Percentiles rank a stretch among this genome's conserved stretches.
Conservation (phyloP, 2,329 filamentous ascomycete species). For the Pseudogymnoascus sp. region DNA sequence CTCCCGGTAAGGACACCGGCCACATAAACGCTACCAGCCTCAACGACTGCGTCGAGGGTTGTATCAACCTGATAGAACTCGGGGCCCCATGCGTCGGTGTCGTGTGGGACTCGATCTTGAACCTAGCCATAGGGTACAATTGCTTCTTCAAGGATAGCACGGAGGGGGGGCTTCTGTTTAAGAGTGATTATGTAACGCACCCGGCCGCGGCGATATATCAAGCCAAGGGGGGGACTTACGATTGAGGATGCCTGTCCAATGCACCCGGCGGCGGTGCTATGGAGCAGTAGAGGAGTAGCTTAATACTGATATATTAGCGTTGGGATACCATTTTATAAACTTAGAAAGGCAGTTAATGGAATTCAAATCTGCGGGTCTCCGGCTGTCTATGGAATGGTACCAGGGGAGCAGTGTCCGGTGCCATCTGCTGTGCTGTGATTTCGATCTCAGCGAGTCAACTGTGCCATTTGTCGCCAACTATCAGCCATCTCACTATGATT, state of each 20-base stretch:
- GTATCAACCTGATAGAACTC: background rate
- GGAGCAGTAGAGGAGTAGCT: background rate
- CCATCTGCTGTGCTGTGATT: background rate
- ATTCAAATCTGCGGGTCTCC: background rate
- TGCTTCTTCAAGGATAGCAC: background rate
- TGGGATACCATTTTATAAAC: background rate
- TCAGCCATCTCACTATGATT: background rate
- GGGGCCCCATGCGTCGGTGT: background rate
- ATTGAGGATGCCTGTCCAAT: background rate
- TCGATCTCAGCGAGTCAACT: background rate
- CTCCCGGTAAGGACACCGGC: background rate
- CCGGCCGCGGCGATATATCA: background rate
- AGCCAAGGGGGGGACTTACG: background rate
- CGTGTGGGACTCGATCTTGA: background rate
- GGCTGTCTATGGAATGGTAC: background rate
- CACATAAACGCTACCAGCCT: background rate
- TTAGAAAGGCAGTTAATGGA: background rate
- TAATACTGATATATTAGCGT: background rate
- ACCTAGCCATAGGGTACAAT: background rate
- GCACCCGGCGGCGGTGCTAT: background rate
- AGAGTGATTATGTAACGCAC: background rate
- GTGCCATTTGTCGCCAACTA: background rate
- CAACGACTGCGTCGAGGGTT: background rate
- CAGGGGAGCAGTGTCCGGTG: background rate
- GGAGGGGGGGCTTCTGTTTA: background rate